A percentile compares a stretch with the other conserved stretches of the same genome.
Conservation (phyloP, 768 basidiomycete species). For the Auriscalpium vulgare region DNA sequence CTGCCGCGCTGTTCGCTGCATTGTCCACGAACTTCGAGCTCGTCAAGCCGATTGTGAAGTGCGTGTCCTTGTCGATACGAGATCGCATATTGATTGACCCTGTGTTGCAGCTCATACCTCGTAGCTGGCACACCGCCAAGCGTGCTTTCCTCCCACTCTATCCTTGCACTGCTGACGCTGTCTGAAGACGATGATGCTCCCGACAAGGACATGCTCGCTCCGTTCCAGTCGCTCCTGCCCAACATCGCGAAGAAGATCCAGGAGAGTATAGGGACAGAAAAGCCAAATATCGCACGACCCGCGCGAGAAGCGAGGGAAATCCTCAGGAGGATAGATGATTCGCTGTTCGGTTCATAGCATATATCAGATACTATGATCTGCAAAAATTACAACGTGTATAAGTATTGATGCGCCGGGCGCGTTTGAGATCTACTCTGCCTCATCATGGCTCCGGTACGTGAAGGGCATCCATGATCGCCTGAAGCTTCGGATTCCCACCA, state of each 20-base stretch:
- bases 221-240: conserved; percentile 58
- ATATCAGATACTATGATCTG: too few relatives aligned
- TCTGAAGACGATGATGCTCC: conserved; percentile 31
- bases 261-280: conserved; percentile 61
- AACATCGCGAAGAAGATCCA: conserved; percentile 67
- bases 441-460: not conserved
- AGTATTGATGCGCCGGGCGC: too few relatives aligned
- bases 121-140: conserved; percentile 62
- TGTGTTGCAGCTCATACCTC: conserved; percentile 44
- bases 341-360: conserved; percentile 8
- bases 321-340: conserved; percentile 24
- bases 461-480: conserved; percentile 47
- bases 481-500: conserved; percentile 68
- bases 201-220: conserved; percentile 30
- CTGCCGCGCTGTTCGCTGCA: conserved; percentile 54
- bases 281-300: conserved; percentile 65
- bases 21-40: conserved; percentile 55
- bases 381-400: too few relatives aligned
- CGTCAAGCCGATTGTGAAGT: conserved; percentile 63
- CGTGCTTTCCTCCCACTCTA: conserved; percentile 49
- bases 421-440: too few relatives aligned
- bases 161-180: conserved; percentile 49
- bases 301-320: conserved; percentile 78
- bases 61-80: conserved; percentile 21
- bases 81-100: not conserved